Base-by-base conservation (phyloP, 164 flowering plant genomes). In the Nymphaea colorata region DNA sequence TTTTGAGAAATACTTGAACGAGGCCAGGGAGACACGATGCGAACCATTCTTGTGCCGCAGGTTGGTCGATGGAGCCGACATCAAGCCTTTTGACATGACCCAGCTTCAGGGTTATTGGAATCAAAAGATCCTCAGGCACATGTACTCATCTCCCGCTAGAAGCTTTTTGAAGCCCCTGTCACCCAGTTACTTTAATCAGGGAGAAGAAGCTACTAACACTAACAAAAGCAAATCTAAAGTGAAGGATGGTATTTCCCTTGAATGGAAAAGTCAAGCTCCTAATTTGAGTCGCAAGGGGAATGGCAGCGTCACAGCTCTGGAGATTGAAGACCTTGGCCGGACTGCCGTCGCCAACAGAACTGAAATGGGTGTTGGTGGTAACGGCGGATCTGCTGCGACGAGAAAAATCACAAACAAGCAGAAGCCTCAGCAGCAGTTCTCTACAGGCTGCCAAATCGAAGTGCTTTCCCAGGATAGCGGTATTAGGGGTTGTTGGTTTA, bases 401-500 rank as follows among this genome's bases (percentile, higher is more conserved):
- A 47, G 41, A 14, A 72, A 69, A 62, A 77, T 67, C 1, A 63
- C 66, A 4, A 36, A 41, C 6, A 66, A 74, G 63, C 72, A 67
- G 44, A 70, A 42, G n/a, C 66, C 69, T 68, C 15, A 41, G 4
- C 75, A 67, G 57, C 65, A 67, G 66, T 69, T 86, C n/a, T 61
- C 75, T 14, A 80, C 82, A 4, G 91, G 88, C 61, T 81, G 82
- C 43, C 77, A 78, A 65, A 83, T 90, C 60, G 98, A 93, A 76
- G 91, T 93, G 64, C 88, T 93, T 41, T 87, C 89, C 53, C 96
- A 90, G 77, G 98, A 93, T 72, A 90, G 96, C 85, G 98, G 98
- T 51, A 80, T 93, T 11, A 83, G 87, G 71, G 96, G 98, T 1
- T 90, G 96, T 70, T 93, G 98, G 98, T 83, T 86, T 69, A 80